These are phyloP conservation scores for Solanum appendiculatum DNA, from an alignment of 257 asterid genomes.

Conservation along the genomic window DNA sequence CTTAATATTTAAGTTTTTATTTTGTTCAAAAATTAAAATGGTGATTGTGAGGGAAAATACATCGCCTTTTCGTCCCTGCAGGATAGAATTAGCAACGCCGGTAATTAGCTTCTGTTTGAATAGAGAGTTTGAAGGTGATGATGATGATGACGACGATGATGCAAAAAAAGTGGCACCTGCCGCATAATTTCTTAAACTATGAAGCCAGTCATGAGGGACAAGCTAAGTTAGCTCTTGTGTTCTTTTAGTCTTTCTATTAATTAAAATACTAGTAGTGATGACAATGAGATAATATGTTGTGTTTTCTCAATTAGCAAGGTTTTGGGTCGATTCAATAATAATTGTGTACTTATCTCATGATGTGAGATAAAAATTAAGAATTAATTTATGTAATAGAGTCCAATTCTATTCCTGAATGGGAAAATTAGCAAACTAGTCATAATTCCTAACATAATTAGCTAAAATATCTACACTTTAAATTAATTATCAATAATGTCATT, in stretches of 20 bases:
- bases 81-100: not conserved
- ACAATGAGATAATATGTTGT: not conserved
- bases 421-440: no score
- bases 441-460: no score
- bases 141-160: not conserved
- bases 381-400: not conserved
- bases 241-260: no score
- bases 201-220: not conserved
- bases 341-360: not conserved
- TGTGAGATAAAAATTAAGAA: not conserved
- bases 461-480: no score
- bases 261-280: not conserved
- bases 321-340: no score
- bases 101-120: not conserved
- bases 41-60: not conserved
- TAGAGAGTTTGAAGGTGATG: constrained; percentile 1
- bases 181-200: not conserved
- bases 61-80: not conserved
- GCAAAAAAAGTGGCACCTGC: constrained; percentile 17
- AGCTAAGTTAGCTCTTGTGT: not conserved
- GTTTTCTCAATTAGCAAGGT: no score
- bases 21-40: no score
- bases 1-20: no score
- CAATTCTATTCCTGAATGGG: not conserved
- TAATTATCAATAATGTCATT: no score